Percentiles rank a stretch among this genome's conserved stretches.
phyloP scores from a whole-genome alignment of 257 asterid genomes.

The Orobanche coerulescens region DNA sequence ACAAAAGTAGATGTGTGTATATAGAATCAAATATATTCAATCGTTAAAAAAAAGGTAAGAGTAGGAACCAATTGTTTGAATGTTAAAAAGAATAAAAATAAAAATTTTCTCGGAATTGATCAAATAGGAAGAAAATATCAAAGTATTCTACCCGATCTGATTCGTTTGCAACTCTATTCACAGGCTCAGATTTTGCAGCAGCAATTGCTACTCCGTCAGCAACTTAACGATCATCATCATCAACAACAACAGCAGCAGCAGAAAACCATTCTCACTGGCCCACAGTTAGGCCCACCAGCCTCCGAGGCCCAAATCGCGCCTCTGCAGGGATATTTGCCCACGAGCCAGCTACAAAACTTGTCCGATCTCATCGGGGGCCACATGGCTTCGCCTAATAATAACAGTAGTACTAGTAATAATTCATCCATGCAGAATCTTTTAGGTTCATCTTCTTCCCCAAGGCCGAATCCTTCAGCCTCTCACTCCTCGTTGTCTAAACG shows the following conservation, averaged over 20 bases:
- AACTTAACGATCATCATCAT: constrained; percentile 40
- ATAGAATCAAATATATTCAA: too few species aligned
- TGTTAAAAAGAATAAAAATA: too few species aligned
- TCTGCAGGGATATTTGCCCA: constrained; percentile 22
- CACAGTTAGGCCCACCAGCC: constrained; percentile 32
- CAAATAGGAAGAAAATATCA: not conserved
- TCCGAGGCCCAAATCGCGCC: constrained; percentile 36
- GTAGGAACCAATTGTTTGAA: too few species aligned
- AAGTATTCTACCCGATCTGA: not conserved
- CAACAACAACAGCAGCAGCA: constrained; percentile 29
- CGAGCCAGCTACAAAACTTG: constrained; percentile 34
- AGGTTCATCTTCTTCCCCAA: constrained; percentile 49
- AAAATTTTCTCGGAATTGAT: too few species aligned
- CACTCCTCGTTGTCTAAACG: constrained; percentile 62
- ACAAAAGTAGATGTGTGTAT: too few species aligned
- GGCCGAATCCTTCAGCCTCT: constrained; percentile 35
- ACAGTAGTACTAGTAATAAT: constrained; percentile 33
- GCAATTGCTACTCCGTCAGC: constrained; percentile 47
- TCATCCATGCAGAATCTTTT: constrained; percentile 46
- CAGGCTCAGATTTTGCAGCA: constrained; percentile 84
- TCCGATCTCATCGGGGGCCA: constrained; percentile 54
- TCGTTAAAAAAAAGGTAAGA: too few species aligned
- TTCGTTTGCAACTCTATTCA: constrained; percentile 10
- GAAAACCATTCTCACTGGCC: constrained; percentile 36
- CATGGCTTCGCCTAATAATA: constrained; percentile 28